Percentiles rank a stretch among this genome's conserved stretches.
Evolutionary conservation across 352 stramenopile species (phyloP).

Genomic region (Phytopythium delawarense): DNA sequence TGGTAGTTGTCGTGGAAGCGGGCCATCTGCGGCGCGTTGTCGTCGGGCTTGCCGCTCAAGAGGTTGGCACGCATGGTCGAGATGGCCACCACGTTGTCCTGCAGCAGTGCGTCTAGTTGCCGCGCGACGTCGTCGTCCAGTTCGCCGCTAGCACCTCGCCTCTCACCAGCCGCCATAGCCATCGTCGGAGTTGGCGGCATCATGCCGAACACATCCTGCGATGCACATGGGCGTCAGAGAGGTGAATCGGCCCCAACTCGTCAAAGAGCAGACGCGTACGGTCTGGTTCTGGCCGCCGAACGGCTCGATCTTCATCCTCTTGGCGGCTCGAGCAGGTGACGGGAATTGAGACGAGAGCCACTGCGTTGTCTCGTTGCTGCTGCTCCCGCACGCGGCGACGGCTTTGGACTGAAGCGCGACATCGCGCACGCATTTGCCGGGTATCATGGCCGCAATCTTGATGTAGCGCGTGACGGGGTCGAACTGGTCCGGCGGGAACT

Average conservation of each 20-base stretch:
- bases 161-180: not conserved
- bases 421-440: slow-evolving; percentile 68
- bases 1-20: slow-evolving; percentile 71
- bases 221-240: not conserved
- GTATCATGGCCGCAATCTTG: slow-evolving; percentile 67
- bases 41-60: slow-evolving; percentile 43
- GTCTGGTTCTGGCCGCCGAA: slow-evolving; percentile 25
- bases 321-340: slow-evolving; percentile 19
- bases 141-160: slow-evolving; percentile 7
- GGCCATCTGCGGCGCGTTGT: slow-evolving; percentile 52
- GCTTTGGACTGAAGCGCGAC: slow-evolving; percentile 63
- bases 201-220: not conserved
- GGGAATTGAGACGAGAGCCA: not conserved
- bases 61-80: slow-evolving; percentile 72
- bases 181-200: not conserved
- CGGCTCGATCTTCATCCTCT: slow-evolving; percentile 62
- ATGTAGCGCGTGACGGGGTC: slow-evolving; percentile 85
- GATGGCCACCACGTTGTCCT: slow-evolving; percentile 64
- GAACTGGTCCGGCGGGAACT: slow-evolving; percentile 55
- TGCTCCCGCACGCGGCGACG: slow-evolving; percentile 11
- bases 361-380: slow-evolving; percentile 14
- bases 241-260: not conserved
- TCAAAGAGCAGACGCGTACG: not conserved
- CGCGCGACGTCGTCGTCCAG: slow-evolving; percentile 26
- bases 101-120: slow-evolving; percentile 47